phyloP scores from a whole-genome alignment of 108 stramenopile species.

The Chaetoceros tenuissimus region DNA sequence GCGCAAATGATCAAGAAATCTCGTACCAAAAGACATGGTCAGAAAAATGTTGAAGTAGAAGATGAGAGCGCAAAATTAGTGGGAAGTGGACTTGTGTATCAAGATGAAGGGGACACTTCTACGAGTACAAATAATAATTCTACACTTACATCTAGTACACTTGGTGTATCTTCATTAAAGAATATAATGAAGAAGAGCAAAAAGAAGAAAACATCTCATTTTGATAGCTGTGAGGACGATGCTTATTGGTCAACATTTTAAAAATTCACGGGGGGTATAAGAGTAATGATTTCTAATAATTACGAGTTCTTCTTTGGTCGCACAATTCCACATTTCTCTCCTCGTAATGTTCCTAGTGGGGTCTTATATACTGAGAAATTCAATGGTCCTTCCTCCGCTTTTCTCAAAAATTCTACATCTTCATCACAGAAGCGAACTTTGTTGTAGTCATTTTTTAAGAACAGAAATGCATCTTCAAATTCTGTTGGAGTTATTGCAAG shows the following conservation, averaged over 20 bases:
- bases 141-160: too few relatives aligned
- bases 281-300: too few relatives aligned
- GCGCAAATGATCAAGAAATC: too few relatives aligned
- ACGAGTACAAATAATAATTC: too few relatives aligned
- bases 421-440: conserved; percentile 31
- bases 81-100: too few relatives aligned
- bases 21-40: too few relatives aligned
- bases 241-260: not conserved
- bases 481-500: conserved; percentile 22
- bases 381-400: conserved; percentile 23
- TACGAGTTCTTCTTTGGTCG: not conserved
- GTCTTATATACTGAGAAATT: conserved; percentile 29
- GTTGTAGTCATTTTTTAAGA: conserved; percentile 17
- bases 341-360: conserved; percentile 11
- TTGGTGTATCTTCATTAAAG: not conserved
- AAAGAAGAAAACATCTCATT: not conserved
- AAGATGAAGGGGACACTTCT: too few relatives aligned
- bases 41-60: too few relatives aligned
- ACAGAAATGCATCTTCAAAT: conserved; percentile 34
- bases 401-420: conserved; percentile 22
- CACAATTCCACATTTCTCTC: not conserved
- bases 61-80: too few relatives aligned
- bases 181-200: not conserved
- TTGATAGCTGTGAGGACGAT: not conserved
- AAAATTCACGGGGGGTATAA: too few relatives aligned